Evolutionary conservation across 2,329 filamentous ascomycete genomes (phyloP).

Genomic region (Phialophora chinensis): DNA sequence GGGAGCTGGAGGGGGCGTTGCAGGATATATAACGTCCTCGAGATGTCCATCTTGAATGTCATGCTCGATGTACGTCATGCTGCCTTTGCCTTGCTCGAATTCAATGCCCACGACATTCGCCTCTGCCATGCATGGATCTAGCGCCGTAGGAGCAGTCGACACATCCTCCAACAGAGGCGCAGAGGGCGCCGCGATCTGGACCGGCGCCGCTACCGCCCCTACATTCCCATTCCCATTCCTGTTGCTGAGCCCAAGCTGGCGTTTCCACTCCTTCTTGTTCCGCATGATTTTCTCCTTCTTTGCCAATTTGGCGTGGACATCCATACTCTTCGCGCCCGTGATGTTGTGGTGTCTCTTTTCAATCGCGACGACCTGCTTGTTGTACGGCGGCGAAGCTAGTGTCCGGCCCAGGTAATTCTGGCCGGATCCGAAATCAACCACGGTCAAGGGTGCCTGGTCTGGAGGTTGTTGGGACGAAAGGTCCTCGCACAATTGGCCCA

Average conservation of each 20-base stretch:
- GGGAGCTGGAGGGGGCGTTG: neutral
- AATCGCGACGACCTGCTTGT: conserved; percentile 85
- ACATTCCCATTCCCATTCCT: neutral
- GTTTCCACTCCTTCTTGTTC: conserved; percentile 72
- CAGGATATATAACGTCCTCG: conserved; percentile 45
- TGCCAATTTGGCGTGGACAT: conserved; percentile 78
- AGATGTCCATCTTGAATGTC: conserved; percentile 52
- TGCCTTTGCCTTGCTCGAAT: conserved; percentile 37
- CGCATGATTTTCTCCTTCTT: conserved; percentile 74
- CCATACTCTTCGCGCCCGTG: conserved; percentile 79
- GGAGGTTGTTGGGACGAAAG: conserved; percentile 51
- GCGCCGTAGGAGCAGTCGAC: conserved; percentile 7
- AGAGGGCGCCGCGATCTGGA: neutral
- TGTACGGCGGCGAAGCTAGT: conserved; percentile 83
- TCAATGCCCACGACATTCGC: conserved; percentile 10
- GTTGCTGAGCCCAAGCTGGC: conserved; percentile 32
- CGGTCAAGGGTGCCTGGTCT: conserved; percentile 64
- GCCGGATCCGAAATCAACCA: conserved; percentile 94
- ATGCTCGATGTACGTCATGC: conserved; percentile 53
- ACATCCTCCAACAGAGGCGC: conserved; percentile 1
- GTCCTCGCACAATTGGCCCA: conserved; percentile 68
- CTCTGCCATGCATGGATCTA: conserved; percentile 11
- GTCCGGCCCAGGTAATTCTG: conserved; percentile 94
- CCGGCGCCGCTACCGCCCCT: conserved; percentile 20
- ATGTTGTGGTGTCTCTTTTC: conserved; percentile 89